Conservation (phyloP, 371 early-diverging fungal genomes). For the Rhizopus arrhizus region DNA sequence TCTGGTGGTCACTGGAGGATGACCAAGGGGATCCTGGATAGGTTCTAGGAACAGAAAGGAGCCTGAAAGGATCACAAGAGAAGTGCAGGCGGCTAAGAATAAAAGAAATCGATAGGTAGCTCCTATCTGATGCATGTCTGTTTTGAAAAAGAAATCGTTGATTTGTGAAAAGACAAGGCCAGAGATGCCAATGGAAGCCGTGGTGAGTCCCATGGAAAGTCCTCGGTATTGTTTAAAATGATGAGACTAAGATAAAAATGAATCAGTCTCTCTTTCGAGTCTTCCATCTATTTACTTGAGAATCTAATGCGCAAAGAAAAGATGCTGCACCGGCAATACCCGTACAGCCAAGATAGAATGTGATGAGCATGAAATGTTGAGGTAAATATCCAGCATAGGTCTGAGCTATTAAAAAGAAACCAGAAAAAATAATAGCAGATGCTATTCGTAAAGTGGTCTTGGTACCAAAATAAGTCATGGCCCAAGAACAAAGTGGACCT, state of each 20-base stretch:
- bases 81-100: constrained; percentile 36
- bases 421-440: constrained; percentile 35
- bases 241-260: constrained; percentile 23
- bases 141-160: constrained; percentile 42
- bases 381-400: constrained; percentile 44
- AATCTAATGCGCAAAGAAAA: constrained; percentile 49
- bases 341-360: constrained; percentile 34
- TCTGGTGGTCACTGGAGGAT: constrained; percentile 3
- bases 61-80: constrained; percentile 31
- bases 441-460: constrained; percentile 39
- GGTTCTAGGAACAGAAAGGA: constrained; percentile 40
- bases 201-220: constrained; percentile 47
- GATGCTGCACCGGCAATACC: constrained; percentile 48
- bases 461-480: constrained; percentile 37
- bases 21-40: not conserved
- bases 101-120: constrained; percentile 34
- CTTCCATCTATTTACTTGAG: constrained; percentile 33
- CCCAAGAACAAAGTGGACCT: constrained; percentile 48
- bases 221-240: constrained; percentile 49
- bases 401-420: constrained; percentile 43
- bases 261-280: not conserved
- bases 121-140: constrained; percentile 12
- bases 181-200: constrained; percentile 42
- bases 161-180: constrained; percentile 52
- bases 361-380: constrained; percentile 31